Conservation (phyloP, 2,329 filamentous ascomycete species). For the Aspergillus sp. region DNA sequence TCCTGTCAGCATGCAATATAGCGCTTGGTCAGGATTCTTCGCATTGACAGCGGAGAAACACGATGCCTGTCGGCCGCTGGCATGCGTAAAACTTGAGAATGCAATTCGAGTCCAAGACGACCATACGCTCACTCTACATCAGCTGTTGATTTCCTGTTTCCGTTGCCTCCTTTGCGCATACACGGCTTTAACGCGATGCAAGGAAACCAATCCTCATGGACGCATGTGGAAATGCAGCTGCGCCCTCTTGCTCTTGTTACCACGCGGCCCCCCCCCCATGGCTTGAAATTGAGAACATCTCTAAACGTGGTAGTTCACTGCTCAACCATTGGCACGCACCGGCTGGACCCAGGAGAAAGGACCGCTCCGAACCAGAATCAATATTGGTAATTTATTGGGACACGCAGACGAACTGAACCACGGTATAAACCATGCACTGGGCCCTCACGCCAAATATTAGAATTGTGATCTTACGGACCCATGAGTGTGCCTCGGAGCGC, state of each 20-base stretch:
- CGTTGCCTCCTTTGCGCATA: no score
- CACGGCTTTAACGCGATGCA: neutral
- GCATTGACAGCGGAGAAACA: no score
- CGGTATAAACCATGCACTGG: neutral
- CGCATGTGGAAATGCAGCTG: neutral
- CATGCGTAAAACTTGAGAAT: no score
- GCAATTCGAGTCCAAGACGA: no score
- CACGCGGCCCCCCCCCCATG: neutral
- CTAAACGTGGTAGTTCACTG: neutral
- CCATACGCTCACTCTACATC: no score
- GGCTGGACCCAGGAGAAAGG: constrained; percentile 3
- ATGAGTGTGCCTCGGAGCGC: constrained; percentile 7
- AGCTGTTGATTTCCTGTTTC: no score
- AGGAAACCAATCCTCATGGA: neutral
- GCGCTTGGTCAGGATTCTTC: no score
- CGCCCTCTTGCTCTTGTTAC: neutral
- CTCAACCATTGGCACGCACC: neutral
- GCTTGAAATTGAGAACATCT: neutral
- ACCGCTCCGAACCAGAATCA: constrained; percentile 3
- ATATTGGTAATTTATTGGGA: neutral
- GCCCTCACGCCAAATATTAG: neutral
- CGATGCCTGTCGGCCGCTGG: no score
- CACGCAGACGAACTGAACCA: neutral
- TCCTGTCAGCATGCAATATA: no score
- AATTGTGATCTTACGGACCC: neutral